phyloP scores from a whole-genome alignment of 1,139 yeast genomes.

The Yamadazyma sp. region DNA sequence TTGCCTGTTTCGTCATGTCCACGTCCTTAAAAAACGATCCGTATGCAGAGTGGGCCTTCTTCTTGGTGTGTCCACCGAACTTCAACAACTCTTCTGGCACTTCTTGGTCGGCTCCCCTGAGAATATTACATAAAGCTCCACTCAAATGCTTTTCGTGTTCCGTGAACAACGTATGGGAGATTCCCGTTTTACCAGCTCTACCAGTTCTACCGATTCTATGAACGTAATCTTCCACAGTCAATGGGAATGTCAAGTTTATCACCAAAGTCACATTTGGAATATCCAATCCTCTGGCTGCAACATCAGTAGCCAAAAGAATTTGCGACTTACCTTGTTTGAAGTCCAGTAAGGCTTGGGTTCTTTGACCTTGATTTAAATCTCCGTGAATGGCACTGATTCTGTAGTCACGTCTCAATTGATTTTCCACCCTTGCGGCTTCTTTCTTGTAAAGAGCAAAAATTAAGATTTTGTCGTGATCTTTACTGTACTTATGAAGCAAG shows the following conservation, averaged over 20 bases:
- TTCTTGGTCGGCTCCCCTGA: constrained; percentile 90
- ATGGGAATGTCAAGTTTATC: constrained; percentile 93
- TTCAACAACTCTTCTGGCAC: constrained; percentile 96
- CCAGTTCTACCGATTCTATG: constrained; percentile 99
- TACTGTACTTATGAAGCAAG: constrained; percentile 68
- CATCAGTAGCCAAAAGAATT: constrained; percentile 92
- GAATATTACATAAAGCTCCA: constrained; percentile 89
- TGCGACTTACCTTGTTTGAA: constrained; percentile 81
- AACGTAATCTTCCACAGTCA: constrained; percentile 96
- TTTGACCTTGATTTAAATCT: constrained; percentile 87
- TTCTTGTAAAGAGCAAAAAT: constrained; percentile 94
- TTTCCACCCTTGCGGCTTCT: constrained; percentile 91
- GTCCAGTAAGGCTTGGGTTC: constrained; percentile 81
- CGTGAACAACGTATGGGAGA: constrained; percentile 92
- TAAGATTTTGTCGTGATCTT: constrained; percentile 74
- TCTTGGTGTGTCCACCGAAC: constrained; percentile 96
- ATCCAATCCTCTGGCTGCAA: constrained; percentile 98
- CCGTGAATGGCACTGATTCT: constrained; percentile 94
- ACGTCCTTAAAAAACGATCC: constrained; percentile 96
- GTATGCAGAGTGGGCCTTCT: constrained; percentile 93
- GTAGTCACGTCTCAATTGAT: constrained; percentile 65
- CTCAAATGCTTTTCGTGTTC: constrained; percentile 96
- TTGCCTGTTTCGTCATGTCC: constrained; percentile 83
- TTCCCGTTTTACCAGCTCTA: constrained; percentile 94
- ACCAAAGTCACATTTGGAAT: constrained; percentile 97